Conservation (phyloP, 371 early-diverging fungal genomes). For the Mucor sp. region DNA sequence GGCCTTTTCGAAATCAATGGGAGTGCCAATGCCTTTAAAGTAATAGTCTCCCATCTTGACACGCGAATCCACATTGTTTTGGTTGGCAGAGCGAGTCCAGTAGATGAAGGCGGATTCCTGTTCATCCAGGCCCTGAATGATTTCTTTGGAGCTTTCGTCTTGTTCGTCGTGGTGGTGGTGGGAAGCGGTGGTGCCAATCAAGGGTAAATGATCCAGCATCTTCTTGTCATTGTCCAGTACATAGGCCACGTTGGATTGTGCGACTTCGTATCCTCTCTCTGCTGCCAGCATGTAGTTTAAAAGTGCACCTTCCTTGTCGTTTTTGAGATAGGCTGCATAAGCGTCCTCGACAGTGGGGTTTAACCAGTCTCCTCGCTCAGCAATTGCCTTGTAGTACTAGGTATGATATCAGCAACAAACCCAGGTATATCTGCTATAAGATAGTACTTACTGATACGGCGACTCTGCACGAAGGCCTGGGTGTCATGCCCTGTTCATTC, state of each 20-base stretch:
- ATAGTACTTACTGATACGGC: slow-evolving; percentile 59
- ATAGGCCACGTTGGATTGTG: slow-evolving; percentile 73
- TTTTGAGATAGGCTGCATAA: slow-evolving; percentile 52
- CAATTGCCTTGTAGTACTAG: slow-evolving; percentile 78
- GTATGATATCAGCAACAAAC: neutral
- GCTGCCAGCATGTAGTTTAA: slow-evolving; percentile 27
- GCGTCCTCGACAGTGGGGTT: slow-evolving; percentile 67
- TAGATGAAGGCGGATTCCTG: slow-evolving; percentile 73
- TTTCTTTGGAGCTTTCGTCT: neutral
- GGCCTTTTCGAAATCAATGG: slow-evolving; percentile 72
- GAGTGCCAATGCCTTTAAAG: slow-evolving; percentile 84
- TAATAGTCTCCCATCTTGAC: slow-evolving; percentile 95
- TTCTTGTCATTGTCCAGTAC: slow-evolving; percentile 67
- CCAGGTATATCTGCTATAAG: too few species aligned
- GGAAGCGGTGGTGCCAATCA: slow-evolving; percentile 2
- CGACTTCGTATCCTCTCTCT: slow-evolving; percentile 33
- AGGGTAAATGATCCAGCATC: slow-evolving; percentile 18
- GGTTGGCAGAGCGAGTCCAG: slow-evolving; percentile 97
- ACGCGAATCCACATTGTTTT: slow-evolving; percentile 86
- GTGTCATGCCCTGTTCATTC: slow-evolving; percentile 49
- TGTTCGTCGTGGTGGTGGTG: neutral
- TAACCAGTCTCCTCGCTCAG: slow-evolving; percentile 86
- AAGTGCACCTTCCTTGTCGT: slow-evolving; percentile 60
- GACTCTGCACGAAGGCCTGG: slow-evolving; percentile 46
- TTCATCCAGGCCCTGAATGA: slow-evolving; percentile 10